phyloP scores from a whole-genome alignment of 2,329 filamentous ascomycete genomes.

The Colletotrichum sp. region DNA sequence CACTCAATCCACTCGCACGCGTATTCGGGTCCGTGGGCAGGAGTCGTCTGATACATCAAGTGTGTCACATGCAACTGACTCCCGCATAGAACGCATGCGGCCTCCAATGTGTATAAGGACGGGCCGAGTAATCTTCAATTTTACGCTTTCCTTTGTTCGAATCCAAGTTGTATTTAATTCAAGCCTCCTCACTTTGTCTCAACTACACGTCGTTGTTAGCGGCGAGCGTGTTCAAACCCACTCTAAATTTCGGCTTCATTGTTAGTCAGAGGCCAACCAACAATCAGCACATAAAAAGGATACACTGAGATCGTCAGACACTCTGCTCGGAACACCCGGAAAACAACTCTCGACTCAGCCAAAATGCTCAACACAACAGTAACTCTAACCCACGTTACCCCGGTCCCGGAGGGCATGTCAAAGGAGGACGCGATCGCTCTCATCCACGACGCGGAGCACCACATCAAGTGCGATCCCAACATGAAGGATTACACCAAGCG shows the following conservation, averaged over 20 bases:
- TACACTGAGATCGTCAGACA: neutral
- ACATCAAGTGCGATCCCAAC: slow-evolving; percentile 59
- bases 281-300: neutral
- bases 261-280: neutral
- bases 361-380: slow-evolving; percentile 50
- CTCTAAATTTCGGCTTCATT: neutral
- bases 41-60: slow-evolving; percentile 12
- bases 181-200: neutral
- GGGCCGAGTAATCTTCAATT: neutral
- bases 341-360: neutral
- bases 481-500: slow-evolving; percentile 41
- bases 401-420: slow-evolving; percentile 43
- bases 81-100: neutral
- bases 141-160: neutral
- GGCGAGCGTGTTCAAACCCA: neutral
- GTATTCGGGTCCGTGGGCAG: slow-evolving; percentile 9
- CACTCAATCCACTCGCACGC: neutral
- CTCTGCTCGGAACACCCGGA: neutral
- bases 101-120: neutral
- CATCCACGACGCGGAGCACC: slow-evolving; percentile 58
- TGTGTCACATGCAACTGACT: slow-evolving; percentile 16
- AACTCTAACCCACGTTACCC: slow-evolving; percentile 45
- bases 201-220: neutral
- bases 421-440: slow-evolving; percentile 43
- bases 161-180: neutral